Evolutionary conservation across 179 eudicot species (phyloP), one percentile per base, ranked within the genome.

Genomic region (Dionaea muscipula): DNA sequence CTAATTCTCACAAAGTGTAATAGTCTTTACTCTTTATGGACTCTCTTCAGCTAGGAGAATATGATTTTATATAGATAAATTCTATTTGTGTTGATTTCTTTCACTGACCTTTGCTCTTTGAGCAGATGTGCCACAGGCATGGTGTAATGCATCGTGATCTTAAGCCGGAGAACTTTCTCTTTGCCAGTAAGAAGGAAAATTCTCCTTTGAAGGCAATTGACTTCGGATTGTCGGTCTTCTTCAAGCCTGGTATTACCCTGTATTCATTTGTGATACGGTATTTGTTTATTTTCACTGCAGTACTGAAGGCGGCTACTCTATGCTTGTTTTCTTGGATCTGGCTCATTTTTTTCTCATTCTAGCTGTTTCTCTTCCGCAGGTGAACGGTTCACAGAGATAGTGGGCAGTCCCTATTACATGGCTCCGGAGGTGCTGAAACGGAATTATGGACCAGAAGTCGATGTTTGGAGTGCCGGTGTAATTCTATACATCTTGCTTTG

Each of bases 171-270:
- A 59, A 59, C 55, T 85, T 85, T 59, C 80, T 85, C 46, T 85
- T 74, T 53, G 86, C 79, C 41, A 85, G 80, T 78, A 83, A 81
- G 78, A 81, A 86, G 70, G 95, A 86, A 66, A 77, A 82, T 47
- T 70, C 87, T 3, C 66, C 83, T 52, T 49, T 86, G 36, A 86
- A 26, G 64, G 59, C 70, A 25, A 66, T 66, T 66, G 70, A 66
- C 53, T 66, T 66, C 52, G 64, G 70, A 24, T 57, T 85, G 52
- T 85, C 95, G 4, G 74, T 85, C 43, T 83, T 81, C 64, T 86
- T 83, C 72, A 81, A 75, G 33, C 63, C 63, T 47, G 63, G 63
- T 59, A 57, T 27, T 26, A 0, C 33, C 27, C 49, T 19, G 16
- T 43, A 9, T 2, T 17, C 12, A 15, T 2, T 53, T 12, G 26